A percentile compares a stretch with the other conserved stretches of the same genome.
phyloP scores from a whole-genome alignment of 2,329 filamentous ascomycete species.

The Verruconis gallopava region DNA sequence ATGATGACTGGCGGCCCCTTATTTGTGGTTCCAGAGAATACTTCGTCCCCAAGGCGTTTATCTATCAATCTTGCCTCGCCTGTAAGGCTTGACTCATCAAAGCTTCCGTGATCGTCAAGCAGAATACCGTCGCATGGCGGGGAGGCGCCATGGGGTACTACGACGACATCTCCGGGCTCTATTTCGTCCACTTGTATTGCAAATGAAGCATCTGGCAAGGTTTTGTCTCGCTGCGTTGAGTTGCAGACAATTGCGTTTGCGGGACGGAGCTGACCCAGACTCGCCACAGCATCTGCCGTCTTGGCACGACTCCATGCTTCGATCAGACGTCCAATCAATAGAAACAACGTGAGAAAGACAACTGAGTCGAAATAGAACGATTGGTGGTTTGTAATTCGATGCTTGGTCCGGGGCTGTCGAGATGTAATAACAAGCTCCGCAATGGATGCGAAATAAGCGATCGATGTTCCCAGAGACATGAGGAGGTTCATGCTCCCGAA shows the following conservation, averaged over 20 bases:
- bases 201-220: conserved; percentile 11
- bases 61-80: conserved; percentile 58
- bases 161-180: conserved; percentile 42
- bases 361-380: conserved; percentile 77
- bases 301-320: conserved; percentile 89
- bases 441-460: conserved; percentile 75
- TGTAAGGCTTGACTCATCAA: conserved; percentile 86
- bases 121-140: conserved; percentile 71
- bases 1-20: conserved; percentile 50
- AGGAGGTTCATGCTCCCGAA: conserved; percentile 96
- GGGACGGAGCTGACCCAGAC: conserved; percentile 65
- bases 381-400: conserved; percentile 17
- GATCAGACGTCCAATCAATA: conserved; percentile 59
- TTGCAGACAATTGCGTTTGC: conserved; percentile 60
- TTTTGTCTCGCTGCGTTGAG: conserved; percentile 20
- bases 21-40: conserved; percentile 66
- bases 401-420: conserved; percentile 16
- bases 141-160: conserved; percentile 65
- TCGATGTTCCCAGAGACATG: conserved; percentile 75
- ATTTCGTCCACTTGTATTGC: conserved; percentile 54
- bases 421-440: conserved; percentile 55
- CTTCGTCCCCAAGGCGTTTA: conserved; percentile 49
- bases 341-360: conserved; percentile 79
- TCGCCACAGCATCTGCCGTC: conserved; percentile 73
- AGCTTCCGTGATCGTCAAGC: conserved; percentile 44